Conservation (phyloP, 139 green algal species). For the Deuterostichococcus epilithicus region DNA sequence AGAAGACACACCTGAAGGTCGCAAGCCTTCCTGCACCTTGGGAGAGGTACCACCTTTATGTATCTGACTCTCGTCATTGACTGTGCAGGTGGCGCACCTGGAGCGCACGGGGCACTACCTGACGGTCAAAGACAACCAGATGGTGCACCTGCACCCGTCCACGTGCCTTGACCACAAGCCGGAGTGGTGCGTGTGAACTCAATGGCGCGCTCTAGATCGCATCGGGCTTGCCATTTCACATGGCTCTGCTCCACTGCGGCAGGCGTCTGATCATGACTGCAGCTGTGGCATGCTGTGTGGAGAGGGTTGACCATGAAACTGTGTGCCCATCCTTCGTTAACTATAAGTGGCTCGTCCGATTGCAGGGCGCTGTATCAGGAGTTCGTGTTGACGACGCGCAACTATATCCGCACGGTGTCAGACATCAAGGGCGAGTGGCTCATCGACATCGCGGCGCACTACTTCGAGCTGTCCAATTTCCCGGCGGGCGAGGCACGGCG, state of each 20-base stretch:
- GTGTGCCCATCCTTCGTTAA: too few species aligned
- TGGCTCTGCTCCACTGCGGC: not conserved
- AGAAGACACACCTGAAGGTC: too few species aligned
- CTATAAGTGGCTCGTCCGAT: too few species aligned
- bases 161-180: constrained; percentile 92
- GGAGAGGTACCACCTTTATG: not conserved
- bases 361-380: constrained; percentile 95
- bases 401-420: constrained; percentile 94
- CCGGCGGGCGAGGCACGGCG: constrained; percentile 76
- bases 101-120: constrained; percentile 91
- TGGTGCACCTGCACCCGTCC: constrained; percentile 94
- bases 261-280: too few species aligned
- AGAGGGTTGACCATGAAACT: too few species aligned
- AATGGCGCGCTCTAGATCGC: not conserved
- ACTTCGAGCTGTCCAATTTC: constrained; percentile 97
- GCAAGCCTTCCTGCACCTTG: too few species aligned
- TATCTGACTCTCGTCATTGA: not conserved
- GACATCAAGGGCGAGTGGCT: constrained; percentile 97
- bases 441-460: constrained; percentile 91
- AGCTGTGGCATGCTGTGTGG: too few species aligned
- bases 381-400: constrained; percentile 96
- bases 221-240: not conserved
- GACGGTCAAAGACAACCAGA: constrained; percentile 99
- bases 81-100: constrained; percentile 83
- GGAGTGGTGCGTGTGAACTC: constrained; percentile 71